Evolutionary conservation across 163 green algal species (phyloP).

Genomic region (Volvox carteri): DNA sequence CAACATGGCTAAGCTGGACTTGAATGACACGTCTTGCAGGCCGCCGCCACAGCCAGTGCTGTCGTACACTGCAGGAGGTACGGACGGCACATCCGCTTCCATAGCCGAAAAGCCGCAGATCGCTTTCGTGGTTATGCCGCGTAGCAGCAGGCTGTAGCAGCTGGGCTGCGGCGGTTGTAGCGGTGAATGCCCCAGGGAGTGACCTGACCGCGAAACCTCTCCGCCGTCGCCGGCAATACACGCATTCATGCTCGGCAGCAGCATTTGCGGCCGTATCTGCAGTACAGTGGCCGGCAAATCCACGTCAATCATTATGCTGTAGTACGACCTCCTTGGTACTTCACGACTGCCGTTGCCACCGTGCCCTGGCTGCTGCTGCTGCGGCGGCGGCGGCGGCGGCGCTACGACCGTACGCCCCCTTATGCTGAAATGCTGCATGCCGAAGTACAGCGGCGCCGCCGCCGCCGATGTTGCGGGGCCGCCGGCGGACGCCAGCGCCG

Average conservation of each 20-base stretch:
- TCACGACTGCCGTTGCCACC: not conserved
- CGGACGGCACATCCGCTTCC: not conserved
- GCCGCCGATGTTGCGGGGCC: not conserved
- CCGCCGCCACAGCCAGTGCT: no score
- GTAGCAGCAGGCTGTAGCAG: constrained; percentile 27
- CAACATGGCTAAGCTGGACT: no score
- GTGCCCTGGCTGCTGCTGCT: no score
- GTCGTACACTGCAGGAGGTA: no score
- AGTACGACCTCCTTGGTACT: not conserved
- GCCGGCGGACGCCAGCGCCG: not conserved
- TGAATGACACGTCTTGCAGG: no score
- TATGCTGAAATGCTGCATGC: not conserved
- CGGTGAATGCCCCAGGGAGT: not conserved
- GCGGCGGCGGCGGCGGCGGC: no score
- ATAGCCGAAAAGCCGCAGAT: not conserved
- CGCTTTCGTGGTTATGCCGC: not conserved
- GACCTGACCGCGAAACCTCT: not conserved
- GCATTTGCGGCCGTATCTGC: constrained; percentile 5
- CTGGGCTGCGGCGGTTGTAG: not conserved
- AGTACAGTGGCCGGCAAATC: constrained; percentile 16
- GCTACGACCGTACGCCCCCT: no score
- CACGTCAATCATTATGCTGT: not conserved
- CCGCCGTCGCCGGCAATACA: not conserved
- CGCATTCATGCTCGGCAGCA: not conserved
- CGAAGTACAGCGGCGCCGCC: constrained; percentile 10